Evolutionary conservation across 2,329 filamentous ascomycete genomes (phyloP).

Genomic region (Leptographium procerum): DNA sequence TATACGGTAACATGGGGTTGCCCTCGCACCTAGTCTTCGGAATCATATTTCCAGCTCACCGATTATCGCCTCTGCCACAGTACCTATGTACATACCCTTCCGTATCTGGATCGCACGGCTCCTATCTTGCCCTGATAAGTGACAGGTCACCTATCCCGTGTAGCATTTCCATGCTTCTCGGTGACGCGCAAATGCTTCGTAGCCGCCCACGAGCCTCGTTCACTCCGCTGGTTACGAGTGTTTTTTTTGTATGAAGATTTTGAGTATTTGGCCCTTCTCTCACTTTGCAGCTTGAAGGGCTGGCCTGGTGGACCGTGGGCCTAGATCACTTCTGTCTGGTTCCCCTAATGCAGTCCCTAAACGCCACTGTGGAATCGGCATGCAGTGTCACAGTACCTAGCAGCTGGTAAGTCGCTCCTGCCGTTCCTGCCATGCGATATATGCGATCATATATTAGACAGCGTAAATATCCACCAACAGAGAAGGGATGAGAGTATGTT

Average conservation of each 20-base stretch:
- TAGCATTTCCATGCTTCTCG: neutral
- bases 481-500: neutral
- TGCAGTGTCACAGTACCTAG: neutral
- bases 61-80: neutral
- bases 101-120: no score
- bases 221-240: neutral
- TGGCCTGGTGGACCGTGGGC: neutral
- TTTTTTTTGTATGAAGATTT: no score
- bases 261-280: no score
- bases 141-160: neutral
- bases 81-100: no score
- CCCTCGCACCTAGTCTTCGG: neutral
- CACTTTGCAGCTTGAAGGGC: no score
- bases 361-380: neutral
- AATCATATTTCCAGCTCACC: neutral
- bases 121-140: neutral
- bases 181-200: neutral
- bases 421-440: neutral
- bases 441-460: no score
- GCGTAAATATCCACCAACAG: neutral
- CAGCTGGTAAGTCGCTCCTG: neutral
- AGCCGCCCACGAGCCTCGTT: neutral
- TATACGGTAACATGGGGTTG: neutral
- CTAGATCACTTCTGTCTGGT: neutral
- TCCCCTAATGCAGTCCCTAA: neutral